Conservation (phyloP, 805 yeast genomes). For the Hanseniaspora jakobsenii region DNA sequence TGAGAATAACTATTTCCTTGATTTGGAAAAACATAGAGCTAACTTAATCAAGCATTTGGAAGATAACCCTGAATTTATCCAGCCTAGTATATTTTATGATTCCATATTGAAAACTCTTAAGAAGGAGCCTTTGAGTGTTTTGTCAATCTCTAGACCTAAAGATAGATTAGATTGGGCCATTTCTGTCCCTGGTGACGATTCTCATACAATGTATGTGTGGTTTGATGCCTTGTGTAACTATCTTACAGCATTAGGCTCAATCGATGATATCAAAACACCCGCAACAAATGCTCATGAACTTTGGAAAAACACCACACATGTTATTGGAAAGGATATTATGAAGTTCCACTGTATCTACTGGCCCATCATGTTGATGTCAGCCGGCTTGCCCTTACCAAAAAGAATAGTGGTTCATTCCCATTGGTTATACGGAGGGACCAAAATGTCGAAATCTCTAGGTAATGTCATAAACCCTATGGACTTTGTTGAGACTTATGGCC, state of each 20-base stretch:
- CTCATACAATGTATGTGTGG: slow-evolving; percentile 89
- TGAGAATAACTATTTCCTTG: slow-evolving; percentile 82
- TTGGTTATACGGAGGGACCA: slow-evolving; percentile 80
- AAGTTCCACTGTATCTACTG: slow-evolving; percentile 86
- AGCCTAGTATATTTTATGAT: slow-evolving; percentile 46
- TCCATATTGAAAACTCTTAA: slow-evolving; percentile 50
- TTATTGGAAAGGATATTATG: slow-evolving; percentile 84
- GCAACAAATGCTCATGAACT: slow-evolving; percentile 18
- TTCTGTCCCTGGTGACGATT: slow-evolving; percentile 64
- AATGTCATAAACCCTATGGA: slow-evolving; percentile 85
- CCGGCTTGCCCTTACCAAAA: slow-evolving; percentile 55
- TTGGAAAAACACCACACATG: slow-evolving; percentile 46
- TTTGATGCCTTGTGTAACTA: slow-evolving; percentile 87
- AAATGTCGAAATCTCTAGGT: slow-evolving; percentile 88
- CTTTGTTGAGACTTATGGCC: slow-evolving; percentile 50
- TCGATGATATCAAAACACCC: slow-evolving; percentile 32
- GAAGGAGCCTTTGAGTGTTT: slow-evolving; percentile 40
- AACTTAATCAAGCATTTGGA: slow-evolving; percentile 40
- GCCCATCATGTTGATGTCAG: slow-evolving; percentile 87
- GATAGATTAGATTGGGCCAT: slow-evolving; percentile 80
- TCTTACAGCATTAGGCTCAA: slow-evolving; percentile 49
- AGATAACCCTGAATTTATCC: slow-evolving; percentile 45
- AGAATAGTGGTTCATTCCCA: slow-evolving; percentile 84
- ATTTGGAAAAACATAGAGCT: slow-evolving; percentile 48
- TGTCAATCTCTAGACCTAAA: slow-evolving; percentile 79